Conservation (phyloP, 78 protist genomes). For the Corallochytrium limacisporum region DNA sequence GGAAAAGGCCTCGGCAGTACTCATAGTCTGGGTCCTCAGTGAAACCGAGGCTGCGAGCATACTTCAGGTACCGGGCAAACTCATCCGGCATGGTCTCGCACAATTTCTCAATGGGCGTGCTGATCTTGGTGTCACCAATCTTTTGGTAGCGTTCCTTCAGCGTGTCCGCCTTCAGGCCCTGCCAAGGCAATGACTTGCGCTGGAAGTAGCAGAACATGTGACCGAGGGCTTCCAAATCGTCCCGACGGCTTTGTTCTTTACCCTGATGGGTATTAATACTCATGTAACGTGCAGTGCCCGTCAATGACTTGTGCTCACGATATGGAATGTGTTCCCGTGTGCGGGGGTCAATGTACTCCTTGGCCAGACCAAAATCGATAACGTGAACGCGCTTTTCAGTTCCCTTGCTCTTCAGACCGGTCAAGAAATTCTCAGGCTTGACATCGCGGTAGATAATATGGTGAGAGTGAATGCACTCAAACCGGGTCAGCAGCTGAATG, state of each 20-base stretch:
- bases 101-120: conserved; percentile 40
- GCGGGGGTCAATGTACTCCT: conserved; percentile 80
- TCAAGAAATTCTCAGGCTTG: conserved; percentile 90
- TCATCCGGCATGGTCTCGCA: conserved; percentile 34
- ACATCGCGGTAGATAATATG: conserved; percentile 86
- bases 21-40: conserved; percentile 65
- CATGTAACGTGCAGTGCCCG: conserved; percentile 93
- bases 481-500: conserved; percentile 64
- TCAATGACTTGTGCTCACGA: conserved; percentile 84
- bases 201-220: conserved; percentile 60
- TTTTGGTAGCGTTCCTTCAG: conserved; percentile 26
- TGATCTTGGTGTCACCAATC: conserved; percentile 38
- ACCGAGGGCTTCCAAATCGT: conserved; percentile 83
- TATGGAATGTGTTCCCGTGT: conserved; percentile 90
- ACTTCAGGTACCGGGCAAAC: conserved; percentile 33
- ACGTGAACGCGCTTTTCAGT: conserved; percentile 46
- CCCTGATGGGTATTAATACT: conserved; percentile 85
- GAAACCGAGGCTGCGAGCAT: conserved; percentile 43
- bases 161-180: conserved; percentile 60
- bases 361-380: conserved; percentile 95
- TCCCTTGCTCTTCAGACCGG: conserved; percentile 70
- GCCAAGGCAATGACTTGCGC: conserved; percentile 67
- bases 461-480: conserved; percentile 56
- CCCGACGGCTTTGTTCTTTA: conserved; percentile 83
- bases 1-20: conserved; percentile 43